Evolutionary conservation across 2,329 filamentous ascomycete species (phyloP).

Genomic region (Teratosphaeria zuluensis): DNA sequence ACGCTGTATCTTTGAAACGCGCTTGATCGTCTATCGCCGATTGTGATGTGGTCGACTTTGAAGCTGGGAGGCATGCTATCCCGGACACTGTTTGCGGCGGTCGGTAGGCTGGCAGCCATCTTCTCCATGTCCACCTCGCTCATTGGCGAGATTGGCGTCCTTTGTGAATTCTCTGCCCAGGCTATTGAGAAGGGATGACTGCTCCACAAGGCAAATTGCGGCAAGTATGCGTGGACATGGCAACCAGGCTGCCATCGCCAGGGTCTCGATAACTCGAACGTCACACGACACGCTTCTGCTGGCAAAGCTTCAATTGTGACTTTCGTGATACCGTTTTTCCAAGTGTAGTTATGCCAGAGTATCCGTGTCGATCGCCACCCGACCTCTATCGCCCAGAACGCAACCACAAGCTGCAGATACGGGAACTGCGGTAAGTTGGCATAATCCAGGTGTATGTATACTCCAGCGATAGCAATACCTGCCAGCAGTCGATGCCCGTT

Average conservation of each 20-base stretch:
- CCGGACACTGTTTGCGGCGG: background rate
- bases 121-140: slow-evolving; percentile 28
- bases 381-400: slow-evolving; percentile 67
- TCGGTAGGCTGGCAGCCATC: slow-evolving; percentile 10
- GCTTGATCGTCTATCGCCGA: background rate
- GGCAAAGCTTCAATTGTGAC: slow-evolving; percentile 50
- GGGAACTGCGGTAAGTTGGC: slow-evolving; percentile 58
- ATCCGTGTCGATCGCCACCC: slow-evolving; percentile 40
- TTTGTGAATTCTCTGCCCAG: slow-evolving; percentile 30
- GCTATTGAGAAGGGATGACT: slow-evolving; percentile 44
- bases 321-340: slow-evolving; percentile 38
- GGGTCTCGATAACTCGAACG: slow-evolving; percentile 47
- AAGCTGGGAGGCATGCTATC: background rate
- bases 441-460: slow-evolving; percentile 69
- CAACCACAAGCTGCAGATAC: slow-evolving; percentile 64
- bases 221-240: slow-evolving; percentile 53
- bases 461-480: slow-evolving; percentile 55
- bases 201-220: slow-evolving; percentile 32
- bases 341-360: slow-evolving; percentile 44
- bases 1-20: slow-evolving; percentile 1
- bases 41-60: background rate
- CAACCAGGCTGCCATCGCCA: slow-evolving; percentile 46
- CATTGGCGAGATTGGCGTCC: slow-evolving; percentile 12
- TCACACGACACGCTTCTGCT: slow-evolving; percentile 51
- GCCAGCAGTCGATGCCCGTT: slow-evolving; percentile 73